phyloP scores from a whole-genome alignment of 805 yeast species.

The Myxozyma lipomycoides region DNA sequence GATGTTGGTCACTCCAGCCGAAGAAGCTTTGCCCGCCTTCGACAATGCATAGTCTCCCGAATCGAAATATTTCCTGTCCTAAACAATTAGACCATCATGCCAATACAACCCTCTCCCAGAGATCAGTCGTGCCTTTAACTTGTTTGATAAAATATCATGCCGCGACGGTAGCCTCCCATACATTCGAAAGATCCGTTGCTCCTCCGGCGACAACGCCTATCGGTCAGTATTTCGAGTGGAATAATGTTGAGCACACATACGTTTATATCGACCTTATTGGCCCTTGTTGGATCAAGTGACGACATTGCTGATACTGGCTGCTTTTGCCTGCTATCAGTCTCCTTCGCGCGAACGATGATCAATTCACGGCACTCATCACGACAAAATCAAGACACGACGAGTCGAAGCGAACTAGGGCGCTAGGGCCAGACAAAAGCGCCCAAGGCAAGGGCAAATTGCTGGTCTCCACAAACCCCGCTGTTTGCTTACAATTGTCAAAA shows the following conservation, averaged over 20 bases:
- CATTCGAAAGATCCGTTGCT: slow-evolving; percentile 66
- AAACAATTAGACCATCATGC: not conserved
- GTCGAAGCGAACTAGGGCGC: too few relatives aligned
- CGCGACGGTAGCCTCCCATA: slow-evolving; percentile 84
- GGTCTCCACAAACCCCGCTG: too few relatives aligned
- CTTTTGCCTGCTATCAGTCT: too few relatives aligned
- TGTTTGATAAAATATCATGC: slow-evolving; percentile 68
- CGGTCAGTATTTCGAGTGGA: not conserved
- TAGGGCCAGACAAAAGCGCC: too few relatives aligned
- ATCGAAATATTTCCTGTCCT: slow-evolving; percentile 88
- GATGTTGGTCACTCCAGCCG: slow-evolving; percentile 34
- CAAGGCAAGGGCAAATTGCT: too few relatives aligned
- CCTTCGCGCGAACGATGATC: too few relatives aligned
- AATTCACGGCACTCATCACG: too few relatives aligned
- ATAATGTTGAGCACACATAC: slow-evolving; percentile 5
- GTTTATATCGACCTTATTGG: slow-evolving; percentile 17
- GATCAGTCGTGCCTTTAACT: slow-evolving; percentile 40
- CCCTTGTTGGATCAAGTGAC: slow-evolving; percentile 18
- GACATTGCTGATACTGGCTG: too few relatives aligned
- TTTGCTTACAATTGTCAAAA: too few relatives aligned
- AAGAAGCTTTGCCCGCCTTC: slow-evolving; percentile 37
- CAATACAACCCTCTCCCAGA: too few relatives aligned
- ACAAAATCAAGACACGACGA: too few relatives aligned
- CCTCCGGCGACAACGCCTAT: slow-evolving; percentile 53
- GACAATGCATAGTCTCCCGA: slow-evolving; percentile 90